Evolutionary conservation across 75 land plant species (phyloP).

Genomic region (Chamaecyparis obtusa): DNA sequence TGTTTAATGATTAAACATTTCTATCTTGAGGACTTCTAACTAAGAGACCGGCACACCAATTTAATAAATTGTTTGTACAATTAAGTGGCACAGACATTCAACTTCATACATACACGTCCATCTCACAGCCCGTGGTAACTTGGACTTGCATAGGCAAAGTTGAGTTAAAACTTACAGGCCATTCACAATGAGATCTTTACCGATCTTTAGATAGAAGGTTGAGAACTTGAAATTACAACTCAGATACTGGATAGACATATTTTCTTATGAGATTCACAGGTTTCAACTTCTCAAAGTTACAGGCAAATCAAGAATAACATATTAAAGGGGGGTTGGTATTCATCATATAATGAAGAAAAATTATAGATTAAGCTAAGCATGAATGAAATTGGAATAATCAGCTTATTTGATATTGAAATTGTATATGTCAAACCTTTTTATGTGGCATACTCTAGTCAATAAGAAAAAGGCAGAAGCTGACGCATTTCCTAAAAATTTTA

Average conservation of each 20-base stretch:
- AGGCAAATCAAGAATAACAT: not conserved
- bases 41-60: not conserved
- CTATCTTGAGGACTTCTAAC: not conserved
- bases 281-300: not conserved
- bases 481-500: not conserved
- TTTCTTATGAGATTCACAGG: not conserved
- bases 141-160: not conserved
- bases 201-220: not conserved
- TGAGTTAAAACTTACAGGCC: not conserved
- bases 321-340: not conserved
- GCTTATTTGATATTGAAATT: not conserved
- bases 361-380: not conserved
- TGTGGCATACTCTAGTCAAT: not conserved
- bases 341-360: not conserved
- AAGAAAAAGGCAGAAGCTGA: not conserved
- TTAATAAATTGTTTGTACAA: not conserved
- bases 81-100: not conserved
- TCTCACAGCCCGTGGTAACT: not conserved
- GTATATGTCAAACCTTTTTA: not conserved
- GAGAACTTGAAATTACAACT: not conserved
- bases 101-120: not conserved
- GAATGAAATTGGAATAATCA: not conserved
- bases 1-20: not conserved
- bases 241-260: not conserved
- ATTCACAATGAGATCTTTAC: not conserved